These are phyloP conservation scores for Protea cynaroides DNA, from an alignment of 164 flowering plant species.

Conservation along the genomic window DNA sequence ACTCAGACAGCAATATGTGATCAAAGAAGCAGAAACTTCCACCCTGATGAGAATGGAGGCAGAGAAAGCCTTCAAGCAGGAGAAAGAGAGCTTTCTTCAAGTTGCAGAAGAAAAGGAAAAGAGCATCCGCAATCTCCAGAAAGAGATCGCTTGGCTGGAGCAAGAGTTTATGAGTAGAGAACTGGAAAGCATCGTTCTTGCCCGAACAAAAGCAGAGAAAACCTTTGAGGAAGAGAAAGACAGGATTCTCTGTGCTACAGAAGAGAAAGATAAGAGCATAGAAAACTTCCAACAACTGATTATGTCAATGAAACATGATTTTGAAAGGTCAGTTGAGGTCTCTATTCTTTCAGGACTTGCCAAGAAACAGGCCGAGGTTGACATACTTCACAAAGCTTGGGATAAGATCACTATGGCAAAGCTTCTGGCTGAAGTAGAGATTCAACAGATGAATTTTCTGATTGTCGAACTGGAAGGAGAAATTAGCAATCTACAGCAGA, in stretches of 20 bases:
- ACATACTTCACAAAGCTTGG: conserved; percentile 18
- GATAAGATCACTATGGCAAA: conserved; percentile 11
- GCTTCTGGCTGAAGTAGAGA: conserved; percentile 17
- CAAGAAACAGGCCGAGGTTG: conserved; percentile 20
- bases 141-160: conserved; percentile 33
- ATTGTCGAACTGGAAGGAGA: conserved; percentile 25
- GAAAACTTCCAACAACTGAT: conserved; percentile 31
- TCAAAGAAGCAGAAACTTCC: not conserved
- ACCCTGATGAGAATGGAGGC: conserved; percentile 1
- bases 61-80: conserved; percentile 17
- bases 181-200: conserved; percentile 32
- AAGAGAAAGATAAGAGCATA: conserved; percentile 33
- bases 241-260: conserved; percentile 22
- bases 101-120: conserved; percentile 32
- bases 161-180: conserved; percentile 42
- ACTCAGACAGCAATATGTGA: not conserved
- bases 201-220: conserved; percentile 32
- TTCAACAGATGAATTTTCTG: conserved; percentile 17
- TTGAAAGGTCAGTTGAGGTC: conserved; percentile 19
- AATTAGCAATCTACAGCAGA: conserved; percentile 16
- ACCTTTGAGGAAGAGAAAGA: conserved; percentile 30
- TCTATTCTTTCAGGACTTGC: conserved; percentile 7
- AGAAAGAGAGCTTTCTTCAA: conserved; percentile 25
- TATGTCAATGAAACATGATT: conserved; percentile 33
- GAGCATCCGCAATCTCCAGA: conserved; percentile 29